Base-by-base conservation (phyloP, 306 rosid species). In the Gleditsia sinensis region DNA sequence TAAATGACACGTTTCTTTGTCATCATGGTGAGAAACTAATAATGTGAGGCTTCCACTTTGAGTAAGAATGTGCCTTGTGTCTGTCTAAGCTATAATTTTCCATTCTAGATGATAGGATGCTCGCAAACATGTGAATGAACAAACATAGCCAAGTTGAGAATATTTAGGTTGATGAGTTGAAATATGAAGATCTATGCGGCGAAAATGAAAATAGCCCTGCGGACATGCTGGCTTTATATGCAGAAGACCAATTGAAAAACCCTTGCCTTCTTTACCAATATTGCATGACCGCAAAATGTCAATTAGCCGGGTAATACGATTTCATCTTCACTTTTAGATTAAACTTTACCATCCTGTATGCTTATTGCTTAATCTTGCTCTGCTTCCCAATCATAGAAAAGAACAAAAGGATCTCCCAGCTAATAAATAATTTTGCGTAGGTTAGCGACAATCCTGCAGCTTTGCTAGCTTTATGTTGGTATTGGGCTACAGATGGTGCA, bases 401-500 rank as follows among this genome's bases (percentile, higher is more conserved):
- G 16, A 20, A 30, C 30, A 43, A 1, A 30, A 30, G 58, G 67
- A 42, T 54, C 28, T 72, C 64, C 17, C 3, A 27, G 28, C 68
- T 37, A 27, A 57, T 67, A 8, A 32, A 46, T 57, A 12, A 20
- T 56, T 67, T 50, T 59, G 42, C 39, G 75, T 66, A 79, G 83
- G 50, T 79, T 66, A 57, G 73, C 58, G 49, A 79, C 39, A 79
- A 79, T 51, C 98, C 98, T 43, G 98, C 98, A 7, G 98, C 97
- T n/a, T 76, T 93, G 75, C 93, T 93, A 75, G 97, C 98, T 71
- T 74, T 93, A 82, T 84, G 92, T 83, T 93, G 98, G 98, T 91
- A 87, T 77, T 93, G 98, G 98, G 97, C 96, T 75, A 83, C 95
- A 68, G 98, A 93, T 73, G 98, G 96, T 37, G 70, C 89, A 68